phyloP scores from a whole-genome alignment of 345 rosid species.

The Garcia nutans region DNA sequence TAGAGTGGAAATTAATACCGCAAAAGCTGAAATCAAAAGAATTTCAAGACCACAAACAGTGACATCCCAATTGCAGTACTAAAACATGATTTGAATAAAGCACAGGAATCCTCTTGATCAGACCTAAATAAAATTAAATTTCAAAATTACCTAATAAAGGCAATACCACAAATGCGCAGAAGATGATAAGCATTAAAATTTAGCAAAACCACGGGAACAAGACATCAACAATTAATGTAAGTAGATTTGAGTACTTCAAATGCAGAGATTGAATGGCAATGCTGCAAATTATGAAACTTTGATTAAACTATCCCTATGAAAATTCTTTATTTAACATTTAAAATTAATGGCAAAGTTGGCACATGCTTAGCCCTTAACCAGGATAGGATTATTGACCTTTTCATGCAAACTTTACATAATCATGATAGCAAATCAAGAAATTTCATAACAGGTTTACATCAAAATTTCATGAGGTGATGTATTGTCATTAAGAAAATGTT shows the following conservation, averaged over 20 bases:
- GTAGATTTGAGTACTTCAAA: neutral
- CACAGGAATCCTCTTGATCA: neutral
- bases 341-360: neutral
- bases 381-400: neutral
- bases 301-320: neutral
- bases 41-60: neutral
- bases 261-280: neutral
- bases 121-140: neutral
- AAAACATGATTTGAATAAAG: no score
- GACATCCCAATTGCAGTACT: neutral
- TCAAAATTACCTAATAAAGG: neutral
- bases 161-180: neutral
- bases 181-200: neutral
- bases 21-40: neutral
- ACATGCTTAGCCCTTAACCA: neutral
- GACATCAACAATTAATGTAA: no score
- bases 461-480: no score
- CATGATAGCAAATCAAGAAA: neutral
- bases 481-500: neutral
- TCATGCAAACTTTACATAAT: neutral
- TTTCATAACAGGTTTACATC: neutral
- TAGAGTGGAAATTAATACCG: conserved; percentile 4
- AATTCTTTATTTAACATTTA: no score
- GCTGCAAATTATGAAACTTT: neutral
- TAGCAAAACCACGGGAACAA: neutral